phyloP scores from a whole-genome alignment of 1,284 basidiomycete genomes.

The Ganoderma sp. region DNA sequence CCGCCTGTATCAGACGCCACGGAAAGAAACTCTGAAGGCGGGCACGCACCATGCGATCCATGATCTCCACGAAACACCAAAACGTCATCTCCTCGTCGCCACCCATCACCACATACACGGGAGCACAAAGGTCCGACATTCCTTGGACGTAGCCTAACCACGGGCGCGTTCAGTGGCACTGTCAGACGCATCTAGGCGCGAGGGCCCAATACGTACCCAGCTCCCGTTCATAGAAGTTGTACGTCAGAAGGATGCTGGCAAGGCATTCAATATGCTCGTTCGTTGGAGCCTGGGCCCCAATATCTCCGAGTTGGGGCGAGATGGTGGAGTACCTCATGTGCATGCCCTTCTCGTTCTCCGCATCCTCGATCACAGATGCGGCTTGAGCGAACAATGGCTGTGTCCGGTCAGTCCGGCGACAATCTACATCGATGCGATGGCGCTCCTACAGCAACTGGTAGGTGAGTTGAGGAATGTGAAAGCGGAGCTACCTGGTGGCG shows the following conservation, averaged over 20 bases:
- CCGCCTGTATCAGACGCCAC: slow-evolving; percentile 4
- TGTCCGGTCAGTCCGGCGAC: slow-evolving; percentile 93
- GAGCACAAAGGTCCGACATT: slow-evolving; percentile 96
- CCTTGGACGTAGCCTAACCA: slow-evolving; percentile 86
- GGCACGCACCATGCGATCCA: slow-evolving; percentile 87
- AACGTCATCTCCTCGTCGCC: slow-evolving; percentile 91
- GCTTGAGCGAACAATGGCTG: slow-evolving; percentile 82
- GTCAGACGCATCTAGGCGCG: not conserved
- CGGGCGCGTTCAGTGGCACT: not conserved
- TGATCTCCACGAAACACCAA: slow-evolving; percentile 95
- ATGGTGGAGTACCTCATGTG: slow-evolving; percentile 66
- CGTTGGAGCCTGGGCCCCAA: slow-evolving; percentile 82
- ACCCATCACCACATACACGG: slow-evolving; percentile 90
- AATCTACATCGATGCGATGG: slow-evolving; percentile 94
- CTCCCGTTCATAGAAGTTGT: slow-evolving; percentile 90
- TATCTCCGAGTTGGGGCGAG: slow-evolving; percentile 70
- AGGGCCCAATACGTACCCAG: slow-evolving; percentile 63
- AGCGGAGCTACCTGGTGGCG: slow-evolving; percentile 16
- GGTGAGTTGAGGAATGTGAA: slow-evolving; percentile 1
- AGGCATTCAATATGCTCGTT: slow-evolving; percentile 87
- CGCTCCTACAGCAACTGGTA: slow-evolving; percentile 60
- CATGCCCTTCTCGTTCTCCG: slow-evolving; percentile 59
- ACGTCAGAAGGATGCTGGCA: slow-evolving; percentile 86
- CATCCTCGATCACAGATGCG: slow-evolving; percentile 38
- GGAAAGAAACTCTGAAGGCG: not conserved